Base-by-base conservation (phyloP, 23 red algal genomes). In the Gracilaria gracilis region DNA sequence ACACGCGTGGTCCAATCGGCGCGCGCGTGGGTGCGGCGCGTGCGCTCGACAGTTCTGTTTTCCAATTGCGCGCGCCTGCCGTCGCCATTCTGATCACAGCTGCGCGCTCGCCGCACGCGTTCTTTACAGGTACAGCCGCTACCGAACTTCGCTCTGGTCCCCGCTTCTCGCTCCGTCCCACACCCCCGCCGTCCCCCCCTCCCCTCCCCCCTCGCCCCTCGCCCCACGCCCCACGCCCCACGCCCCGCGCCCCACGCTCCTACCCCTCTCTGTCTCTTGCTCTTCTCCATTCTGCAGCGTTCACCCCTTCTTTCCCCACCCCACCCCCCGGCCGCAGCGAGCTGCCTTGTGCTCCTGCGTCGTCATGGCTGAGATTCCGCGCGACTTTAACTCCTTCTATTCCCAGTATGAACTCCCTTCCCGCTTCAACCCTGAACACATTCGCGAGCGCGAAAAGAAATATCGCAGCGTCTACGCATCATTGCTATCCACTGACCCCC, bases 21-120 rank as follows among this genome's bases (percentile, higher is more conserved):
- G 59, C 59, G 59, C 59, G 24, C 59, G n/a, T n/a, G 23, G 34
- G 42, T 74, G 36, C 39, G 36, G 69, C 69, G 69, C 69, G 69
- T 38, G 34, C 39, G n/a, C 44, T 55, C 51, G 11, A 6, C 14
- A 15, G 57, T 15, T 21, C 80, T 33, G 57, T 65, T 65, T 62
- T 40, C 77, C 77, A n/a, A n/a, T 7, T 21, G 32, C 17, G 40
- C 75, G 51, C 75, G 4, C n/a, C n/a, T n/a, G n/a, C 28, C 79
- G 59, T 61, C 79, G 79, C 79, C 79, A 82, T 42, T 82, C 59
- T 82, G 54, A 64, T 82, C 79, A 42, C 38, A 9, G 57, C 25
- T 53, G 28, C 75, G 48, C 48, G 25, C 33, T 34, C 53, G 27
- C 25, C 34, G 29, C 25, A 11, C 13, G 9, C 35, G n/a, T n/a